phyloP scores from a whole-genome alignment of 306 rosid genomes.

The Vigna radiata region DNA sequence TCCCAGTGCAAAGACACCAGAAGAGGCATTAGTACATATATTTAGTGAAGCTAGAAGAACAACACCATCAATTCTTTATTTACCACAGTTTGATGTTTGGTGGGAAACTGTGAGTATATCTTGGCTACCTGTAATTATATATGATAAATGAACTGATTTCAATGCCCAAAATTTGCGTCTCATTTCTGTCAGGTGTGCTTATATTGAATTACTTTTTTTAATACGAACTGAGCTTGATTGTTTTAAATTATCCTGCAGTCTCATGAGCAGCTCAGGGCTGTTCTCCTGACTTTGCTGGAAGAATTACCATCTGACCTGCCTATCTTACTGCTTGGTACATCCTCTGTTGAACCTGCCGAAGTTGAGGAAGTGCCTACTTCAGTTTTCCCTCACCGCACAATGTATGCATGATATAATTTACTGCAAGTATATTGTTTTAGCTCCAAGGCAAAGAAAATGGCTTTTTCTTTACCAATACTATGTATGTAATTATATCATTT shows the following conservation, averaged over 20 bases:
- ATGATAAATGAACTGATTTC: conserved; percentile 35
- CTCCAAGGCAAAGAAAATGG: conserved; percentile 9
- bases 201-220: conserved; percentile 28
- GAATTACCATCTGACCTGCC: conserved; percentile 90
- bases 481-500: conserved; percentile 9
- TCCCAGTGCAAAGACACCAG: conserved; percentile 99
- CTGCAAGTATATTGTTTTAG: conserved; percentile 19
- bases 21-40: conserved; percentile 96
- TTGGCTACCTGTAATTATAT: conserved; percentile 30
- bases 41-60: conserved; percentile 98
- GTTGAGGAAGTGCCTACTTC: conserved; percentile 74
- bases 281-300: conserved; percentile 82
- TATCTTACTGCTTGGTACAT: conserved; percentile 82
- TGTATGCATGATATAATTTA: conserved; percentile 64
- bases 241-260: conserved; percentile 69
- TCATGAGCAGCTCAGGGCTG: conserved; percentile 93
- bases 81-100: conserved; percentile 95
- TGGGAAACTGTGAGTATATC: conserved; percentile 90
- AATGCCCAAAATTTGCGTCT: conserved; percentile 33
- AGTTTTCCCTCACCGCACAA: conserved; percentile 65
- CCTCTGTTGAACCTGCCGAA: conserved; percentile 69
- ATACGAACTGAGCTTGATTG: conserved; percentile 44
- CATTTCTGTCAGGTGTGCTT: conserved; percentile 14
- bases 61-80: conserved; percentile 90
- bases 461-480: conserved; percentile 6